phyloP scores from a whole-genome alignment of 306 rosid species.

The Casuarina cunninghamiana region DNA sequence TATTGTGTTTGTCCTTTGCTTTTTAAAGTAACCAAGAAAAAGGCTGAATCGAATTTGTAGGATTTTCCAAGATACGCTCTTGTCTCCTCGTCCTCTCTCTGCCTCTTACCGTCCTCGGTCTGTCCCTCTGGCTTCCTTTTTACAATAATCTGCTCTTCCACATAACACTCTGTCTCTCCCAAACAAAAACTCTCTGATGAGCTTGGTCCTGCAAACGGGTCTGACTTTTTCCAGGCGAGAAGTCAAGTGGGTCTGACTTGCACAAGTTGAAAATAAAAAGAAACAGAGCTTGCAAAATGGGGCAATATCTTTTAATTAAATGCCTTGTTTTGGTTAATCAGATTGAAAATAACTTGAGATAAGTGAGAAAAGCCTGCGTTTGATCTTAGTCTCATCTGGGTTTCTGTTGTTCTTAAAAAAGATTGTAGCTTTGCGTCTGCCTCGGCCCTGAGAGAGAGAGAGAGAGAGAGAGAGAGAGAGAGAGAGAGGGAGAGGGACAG shows the following conservation, averaged over 20 bases:
- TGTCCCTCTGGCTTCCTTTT: constrained; percentile 18
- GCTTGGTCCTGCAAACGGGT: neutral
- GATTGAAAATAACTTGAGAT: neutral
- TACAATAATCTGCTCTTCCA: constrained; percentile 22
- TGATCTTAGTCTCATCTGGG: neutral
- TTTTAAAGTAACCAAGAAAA: constrained; percentile 36
- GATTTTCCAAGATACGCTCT: constrained; percentile 78
- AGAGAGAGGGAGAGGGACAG: too few relatives aligned
- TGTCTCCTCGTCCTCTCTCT: constrained; percentile 50
- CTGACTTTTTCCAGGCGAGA: neutral
- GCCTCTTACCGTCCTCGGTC: neutral
- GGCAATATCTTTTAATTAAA: too few relatives aligned
- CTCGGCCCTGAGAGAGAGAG: neutral
- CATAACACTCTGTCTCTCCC: constrained; percentile 12
- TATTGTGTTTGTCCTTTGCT: constrained; percentile 33
- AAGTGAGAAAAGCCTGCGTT: neutral
- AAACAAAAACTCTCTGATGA: neutral
- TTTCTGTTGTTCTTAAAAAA: neutral
- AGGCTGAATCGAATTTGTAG: constrained; percentile 57
- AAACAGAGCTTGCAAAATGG: too few relatives aligned
- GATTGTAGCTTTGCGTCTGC: neutral
- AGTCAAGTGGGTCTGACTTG: neutral
- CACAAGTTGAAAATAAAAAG: neutral
- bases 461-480: constrained; percentile 3
- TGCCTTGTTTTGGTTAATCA: neutral